Percentiles rank a stretch among this genome's conserved stretches.
Conservation (phyloP, 176 grass and related monocot genomes). For the Oryza brachyantha region DNA sequence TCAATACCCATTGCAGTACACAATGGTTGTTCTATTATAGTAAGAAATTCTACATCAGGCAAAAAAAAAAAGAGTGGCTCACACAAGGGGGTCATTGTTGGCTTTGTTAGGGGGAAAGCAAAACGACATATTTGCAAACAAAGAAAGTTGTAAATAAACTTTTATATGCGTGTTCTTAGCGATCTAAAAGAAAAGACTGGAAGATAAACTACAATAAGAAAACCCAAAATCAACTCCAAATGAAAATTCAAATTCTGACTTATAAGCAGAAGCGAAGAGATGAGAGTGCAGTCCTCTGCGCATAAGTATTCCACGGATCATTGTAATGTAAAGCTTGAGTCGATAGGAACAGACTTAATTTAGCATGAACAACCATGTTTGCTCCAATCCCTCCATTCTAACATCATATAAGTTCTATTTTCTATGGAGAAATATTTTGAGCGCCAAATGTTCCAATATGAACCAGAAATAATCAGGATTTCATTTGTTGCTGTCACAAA, state of each 20-base stretch:
- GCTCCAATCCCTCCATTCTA: conserved; percentile 9
- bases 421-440: background rate
- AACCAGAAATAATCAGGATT: background rate
- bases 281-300: background rate
- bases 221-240: too few relatives aligned
- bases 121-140: too few relatives aligned
- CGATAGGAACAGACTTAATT: conserved; percentile 8
- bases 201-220: too few relatives aligned
- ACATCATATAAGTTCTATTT: background rate
- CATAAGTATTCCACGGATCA: conserved; percentile 2
- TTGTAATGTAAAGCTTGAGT: conserved; percentile 10
- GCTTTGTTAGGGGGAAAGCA: too few relatives aligned
- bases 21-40: background rate
- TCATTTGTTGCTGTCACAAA: background rate
- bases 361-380: conserved; percentile 5
- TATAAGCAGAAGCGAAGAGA: too few relatives aligned
- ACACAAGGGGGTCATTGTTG: too few relatives aligned
- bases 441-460: background rate
- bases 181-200: too few relatives aligned
- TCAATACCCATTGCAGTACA: background rate
- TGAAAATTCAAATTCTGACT: too few relatives aligned
- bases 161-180: too few relatives aligned
- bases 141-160: too few relatives aligned
- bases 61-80: conserved; percentile 15
- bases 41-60: conserved; percentile 3